These are phyloP conservation scores for Neonectria sp. DNA, from an alignment of 2,329 filamentous ascomycete species.

Conservation along the genomic window DNA sequence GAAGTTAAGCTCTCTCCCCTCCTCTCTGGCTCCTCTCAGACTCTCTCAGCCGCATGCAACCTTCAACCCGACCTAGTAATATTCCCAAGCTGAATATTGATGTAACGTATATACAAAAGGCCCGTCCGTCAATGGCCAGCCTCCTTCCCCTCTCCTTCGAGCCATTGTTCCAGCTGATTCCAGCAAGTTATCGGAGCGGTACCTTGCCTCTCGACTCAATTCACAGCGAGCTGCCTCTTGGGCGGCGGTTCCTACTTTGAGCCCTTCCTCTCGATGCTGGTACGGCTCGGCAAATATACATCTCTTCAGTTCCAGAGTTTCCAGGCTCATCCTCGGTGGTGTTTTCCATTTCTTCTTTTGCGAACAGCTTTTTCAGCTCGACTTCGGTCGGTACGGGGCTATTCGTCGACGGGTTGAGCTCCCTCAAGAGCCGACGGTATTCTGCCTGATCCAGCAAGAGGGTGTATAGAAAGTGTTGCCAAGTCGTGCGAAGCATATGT, in stretches of 20 bases:
- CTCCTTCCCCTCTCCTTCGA: background rate
- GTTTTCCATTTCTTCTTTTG: background rate
- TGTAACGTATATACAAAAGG: slow-evolving; percentile 33
- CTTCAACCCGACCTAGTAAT: background rate
- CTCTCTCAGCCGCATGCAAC: background rate
- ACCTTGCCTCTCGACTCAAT: background rate
- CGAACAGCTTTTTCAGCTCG: slow-evolving; percentile 41
- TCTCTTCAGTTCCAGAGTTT: slow-evolving; percentile 1
- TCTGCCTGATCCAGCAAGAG: slow-evolving; percentile 49
- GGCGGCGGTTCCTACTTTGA: slow-evolving; percentile 8
- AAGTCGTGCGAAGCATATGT: slow-evolving; percentile 44
- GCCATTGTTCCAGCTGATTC: background rate
- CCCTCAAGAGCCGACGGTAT: slow-evolving; percentile 39
- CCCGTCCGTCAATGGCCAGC: slow-evolving; percentile 1
- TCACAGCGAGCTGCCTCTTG: slow-evolving; percentile 42
- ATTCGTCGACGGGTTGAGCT: slow-evolving; percentile 23
- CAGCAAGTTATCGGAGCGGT: background rate
- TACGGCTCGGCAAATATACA: background rate
- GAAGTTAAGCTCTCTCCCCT: background rate
- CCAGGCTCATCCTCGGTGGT: background rate
- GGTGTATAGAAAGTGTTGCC: slow-evolving; percentile 43
- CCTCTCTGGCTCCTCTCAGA: background rate
- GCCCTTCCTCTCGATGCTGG: background rate
- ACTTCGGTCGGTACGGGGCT: slow-evolving; percentile 38
- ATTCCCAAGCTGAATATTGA: slow-evolving; percentile 15